A percentile compares a stretch with the other conserved stretches of the same genome.
phyloP scores from a whole-genome alignment of 108 stramenopile species.

The Skeletonema grethae region DNA sequence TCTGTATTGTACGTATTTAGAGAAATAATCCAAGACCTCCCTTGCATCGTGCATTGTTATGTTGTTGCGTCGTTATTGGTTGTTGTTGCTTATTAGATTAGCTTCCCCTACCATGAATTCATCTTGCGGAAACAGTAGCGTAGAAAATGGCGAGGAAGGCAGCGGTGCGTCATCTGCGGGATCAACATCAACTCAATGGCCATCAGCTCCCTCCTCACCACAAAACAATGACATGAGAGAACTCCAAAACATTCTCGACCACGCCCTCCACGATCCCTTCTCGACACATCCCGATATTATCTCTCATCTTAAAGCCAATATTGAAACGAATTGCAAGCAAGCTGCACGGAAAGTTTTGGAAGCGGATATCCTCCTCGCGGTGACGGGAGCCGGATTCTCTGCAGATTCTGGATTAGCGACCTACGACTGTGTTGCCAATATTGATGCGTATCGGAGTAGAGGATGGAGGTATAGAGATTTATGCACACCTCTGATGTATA shows the following conservation, averaged over 20 bases:
- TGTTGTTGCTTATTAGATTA: not conserved
- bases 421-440: slow-evolving; percentile 42
- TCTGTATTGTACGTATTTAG: too few species aligned
- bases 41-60: too few species aligned
- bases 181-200: slow-evolving; percentile 28
- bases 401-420: slow-evolving; percentile 50
- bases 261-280: slow-evolving; percentile 11
- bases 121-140: not conserved
- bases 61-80: too few species aligned
- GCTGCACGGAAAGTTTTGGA: slow-evolving; percentile 35
- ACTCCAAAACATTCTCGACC: slow-evolving; percentile 21
- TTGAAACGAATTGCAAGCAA: not conserved
- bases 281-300: not conserved
- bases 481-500: slow-evolving; percentile 17
- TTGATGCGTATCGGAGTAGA: slow-evolving; percentile 37
- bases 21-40: too few species aligned
- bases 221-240: slow-evolving; percentile 5
- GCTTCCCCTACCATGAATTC: not conserved
- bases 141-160: not conserved
- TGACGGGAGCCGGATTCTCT: slow-evolving; percentile 52
- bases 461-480: slow-evolving; percentile 45
- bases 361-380: slow-evolving; percentile 42
- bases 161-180: slow-evolving; percentile 3
- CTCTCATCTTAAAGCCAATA: slow-evolving; percentile 11
- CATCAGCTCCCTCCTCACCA: slow-evolving; percentile 11